Evolutionary conservation across 2,329 filamentous ascomycete species (phyloP), one percentile per base, ranked within the genome.

Genomic region (Sclerotinia spermophila): DNA sequence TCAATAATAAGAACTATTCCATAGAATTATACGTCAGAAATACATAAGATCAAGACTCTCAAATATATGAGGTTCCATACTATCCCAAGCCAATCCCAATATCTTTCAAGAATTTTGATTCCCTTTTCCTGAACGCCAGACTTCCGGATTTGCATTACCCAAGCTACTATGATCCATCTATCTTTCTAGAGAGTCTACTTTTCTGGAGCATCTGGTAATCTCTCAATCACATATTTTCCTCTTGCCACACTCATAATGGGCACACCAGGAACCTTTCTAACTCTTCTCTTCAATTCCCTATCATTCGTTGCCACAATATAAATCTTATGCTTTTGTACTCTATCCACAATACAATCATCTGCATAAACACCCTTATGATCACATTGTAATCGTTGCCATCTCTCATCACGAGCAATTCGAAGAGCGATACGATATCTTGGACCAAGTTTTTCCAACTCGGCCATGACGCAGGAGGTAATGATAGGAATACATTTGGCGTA

Each of bases 191-290:
- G n/a, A 44, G 53, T 19, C 56, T 59, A 79, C 68, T 79, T 79
- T 73, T 94, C 90, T 45, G 92, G 92, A 51, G 92, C 93, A 81
- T 94, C 92, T 7, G 94, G 94, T 73, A 97, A 82, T 77, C 94
- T 88, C 85, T 98, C 96, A 78, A 99, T 96, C 62, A 95, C 90
- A 81, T 97, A 98, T 82, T 97, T 97, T 60, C 92, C 93, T 78
- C 92, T 87, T 8, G 91, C 92, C 40, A 96, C 93, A 78, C 90
- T 93, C 85, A 97, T 86, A 69, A 87, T 86, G 2, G 86, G 86
- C 19, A 87, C 85, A 78, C 90, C 90, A 1, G 90, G 90, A 67
- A 96, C 89, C 83, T 97, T 97, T 44, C 78, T 74, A 24, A 79
- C 86, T 71, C 94, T 85, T 78, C 93, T 86, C 83, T 96, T 96